These are phyloP conservation scores for Phoma herbarum DNA, from an alignment of 2,329 filamentous ascomycete species.

Conservation along the genomic window DNA sequence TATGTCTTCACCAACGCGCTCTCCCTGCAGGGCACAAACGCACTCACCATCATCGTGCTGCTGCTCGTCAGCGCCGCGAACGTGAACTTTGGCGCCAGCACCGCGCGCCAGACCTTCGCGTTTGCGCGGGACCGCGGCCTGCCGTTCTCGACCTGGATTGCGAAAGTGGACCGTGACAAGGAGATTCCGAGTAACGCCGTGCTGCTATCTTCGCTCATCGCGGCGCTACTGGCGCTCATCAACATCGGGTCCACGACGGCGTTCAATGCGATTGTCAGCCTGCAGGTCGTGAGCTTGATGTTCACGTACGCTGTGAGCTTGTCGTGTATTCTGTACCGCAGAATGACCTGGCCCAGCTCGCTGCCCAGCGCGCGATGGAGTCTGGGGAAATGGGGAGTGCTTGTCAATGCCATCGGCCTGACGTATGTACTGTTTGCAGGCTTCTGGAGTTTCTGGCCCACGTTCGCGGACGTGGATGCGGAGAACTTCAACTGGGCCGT, in stretches of 20 bases:
- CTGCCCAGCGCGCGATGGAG: slow-evolving; percentile 45
- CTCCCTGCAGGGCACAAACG: slow-evolving; percentile 28
- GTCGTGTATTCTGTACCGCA: slow-evolving; percentile 36
- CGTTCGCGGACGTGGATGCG: slow-evolving; percentile 17
- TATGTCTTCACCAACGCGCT: slow-evolving; percentile 45
- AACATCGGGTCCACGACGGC: slow-evolving; percentile 52
- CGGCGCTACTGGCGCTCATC: slow-evolving; percentile 49
- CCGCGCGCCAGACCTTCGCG: slow-evolving; percentile 40
- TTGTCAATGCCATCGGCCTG: slow-evolving; percentile 47
- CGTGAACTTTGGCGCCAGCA: slow-evolving; percentile 37
- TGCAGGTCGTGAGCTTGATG: slow-evolving; percentile 36
- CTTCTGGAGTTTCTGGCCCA: slow-evolving; percentile 53
- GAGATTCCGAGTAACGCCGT: slow-evolving; percentile 47
- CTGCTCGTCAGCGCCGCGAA: slow-evolving; percentile 30
- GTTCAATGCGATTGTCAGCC: slow-evolving; percentile 51
- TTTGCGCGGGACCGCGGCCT: slow-evolving; percentile 32
- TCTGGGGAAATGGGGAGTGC: slow-evolving; percentile 46
- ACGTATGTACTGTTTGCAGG: slow-evolving; percentile 45
- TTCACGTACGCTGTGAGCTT: slow-evolving; percentile 37
- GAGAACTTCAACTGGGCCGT: slow-evolving; percentile 33
- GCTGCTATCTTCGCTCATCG: slow-evolving; percentile 36
- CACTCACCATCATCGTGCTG: slow-evolving; percentile 35
- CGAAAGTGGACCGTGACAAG: slow-evolving; percentile 27
- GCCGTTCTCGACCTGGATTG: slow-evolving; percentile 30
- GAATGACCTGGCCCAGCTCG: slow-evolving; percentile 18